Evolutionary conservation across 78 protist genomes (phyloP), one percentile per base, ranked within the genome.

Genomic region (Chrysochromulina parva): DNA sequence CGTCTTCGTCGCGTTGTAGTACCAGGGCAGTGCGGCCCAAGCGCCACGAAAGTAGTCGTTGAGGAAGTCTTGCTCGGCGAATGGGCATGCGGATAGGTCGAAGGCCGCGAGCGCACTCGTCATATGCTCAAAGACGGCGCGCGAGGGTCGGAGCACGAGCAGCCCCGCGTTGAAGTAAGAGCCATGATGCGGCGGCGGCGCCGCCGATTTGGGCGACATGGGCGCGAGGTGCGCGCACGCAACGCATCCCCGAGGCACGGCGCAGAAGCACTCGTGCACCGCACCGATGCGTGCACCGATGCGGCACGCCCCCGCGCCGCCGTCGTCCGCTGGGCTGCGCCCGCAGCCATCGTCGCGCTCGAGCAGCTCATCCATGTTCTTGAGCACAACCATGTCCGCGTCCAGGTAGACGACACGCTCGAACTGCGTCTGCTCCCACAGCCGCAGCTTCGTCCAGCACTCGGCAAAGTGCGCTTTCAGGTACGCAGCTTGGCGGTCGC

Each of bases 21-120:
- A 0, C 86, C 60, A 52, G 1, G 62, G 47, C 16, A 78, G 60
- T 62, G 38, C 16, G 26, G 0, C 24, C 86, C 86, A 53, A 0
- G 38, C 20, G 9, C 28, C 6, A 2, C 57, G 26, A 13, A 28
- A 74, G 82, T 48, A 74, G 13, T 2, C 55, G 22, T 74, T 74
- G 24, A 74, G 82, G 24, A 74, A 74, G 57, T 74, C 82, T 55
- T 74, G 86, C 47, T 78, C 86, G 47, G 86, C 86, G n/a, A 78
- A 78, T 10, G 86, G 19, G 16, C 50, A 53, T 11, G 7, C 3
- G 7, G 86, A 6, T 7, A 53, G 62, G 86, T 78, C 86, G 14
- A 4, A 78, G 48, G 20, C 7, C 10, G 11, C 50, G 48, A 78
- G 60, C 28, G 47, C 28, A 4, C 48, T 50, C 55, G 0, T 13